These are phyloP conservation scores for Ustilago esculenta DNA, from an alignment of 1,284 basidiomycete species.

Conservation along the genomic window DNA sequence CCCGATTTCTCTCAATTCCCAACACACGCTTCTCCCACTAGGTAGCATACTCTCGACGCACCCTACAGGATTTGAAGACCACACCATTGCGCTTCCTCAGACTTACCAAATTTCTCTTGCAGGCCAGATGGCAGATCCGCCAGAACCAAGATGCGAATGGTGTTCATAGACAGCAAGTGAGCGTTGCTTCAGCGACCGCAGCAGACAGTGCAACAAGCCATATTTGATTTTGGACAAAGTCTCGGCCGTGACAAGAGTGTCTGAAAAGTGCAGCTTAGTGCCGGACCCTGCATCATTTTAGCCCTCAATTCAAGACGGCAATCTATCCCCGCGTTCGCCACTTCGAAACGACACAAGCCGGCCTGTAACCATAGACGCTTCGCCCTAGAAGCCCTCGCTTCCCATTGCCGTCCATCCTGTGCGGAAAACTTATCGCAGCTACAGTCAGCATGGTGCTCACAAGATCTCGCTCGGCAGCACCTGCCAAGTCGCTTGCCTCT, in stretches of 20 bases:
- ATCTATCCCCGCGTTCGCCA: constrained; percentile 17
- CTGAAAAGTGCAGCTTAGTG: neutral
- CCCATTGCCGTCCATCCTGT: neutral
- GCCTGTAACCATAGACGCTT: no score
- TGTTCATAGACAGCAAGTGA: no score
- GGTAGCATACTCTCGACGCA: no score
- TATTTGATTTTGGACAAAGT: neutral
- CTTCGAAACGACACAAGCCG: neutral
- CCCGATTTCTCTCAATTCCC: no score
- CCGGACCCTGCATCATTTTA: constrained; percentile 13
- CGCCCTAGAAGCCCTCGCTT: neutral
- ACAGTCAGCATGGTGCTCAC: constrained; percentile 28
- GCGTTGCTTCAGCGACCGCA: constrained; percentile 3
- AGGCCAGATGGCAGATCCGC: no score
- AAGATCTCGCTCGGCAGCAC: constrained; percentile 40
- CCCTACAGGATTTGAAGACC: no score
- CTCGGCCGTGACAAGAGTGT: constrained; percentile 8
- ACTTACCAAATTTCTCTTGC: no score
- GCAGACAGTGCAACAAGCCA: no score
- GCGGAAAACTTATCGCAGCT: neutral
- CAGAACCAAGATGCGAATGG: no score
- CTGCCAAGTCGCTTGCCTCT: constrained; percentile 29
- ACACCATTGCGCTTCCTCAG: no score
- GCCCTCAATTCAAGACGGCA: constrained; percentile 2
- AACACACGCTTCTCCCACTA: no score